Evolutionary conservation across 495 filamentous ascomycete genomes (phyloP), one percentile per base, ranked within the genome.

Genomic region (Durotheca rogersii): DNA sequence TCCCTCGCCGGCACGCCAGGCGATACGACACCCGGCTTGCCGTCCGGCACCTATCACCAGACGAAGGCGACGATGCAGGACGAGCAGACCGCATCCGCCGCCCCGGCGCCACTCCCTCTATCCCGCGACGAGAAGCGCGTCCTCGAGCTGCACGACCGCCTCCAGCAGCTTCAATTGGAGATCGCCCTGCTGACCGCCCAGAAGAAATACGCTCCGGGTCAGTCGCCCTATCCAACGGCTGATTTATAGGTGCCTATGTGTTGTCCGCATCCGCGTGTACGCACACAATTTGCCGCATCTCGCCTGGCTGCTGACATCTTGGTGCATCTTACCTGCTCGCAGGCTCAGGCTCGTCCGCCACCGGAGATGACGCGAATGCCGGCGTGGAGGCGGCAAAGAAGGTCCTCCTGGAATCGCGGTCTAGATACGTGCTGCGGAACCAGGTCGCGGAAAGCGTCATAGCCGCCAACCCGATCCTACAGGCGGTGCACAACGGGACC

Each of bases 141-240:
- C 27, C 68, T 92, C 25, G 79, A 80, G 35, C 76, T 90, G 30
- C 86, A 86, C 62, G 79, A 88, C 58, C 77, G 78, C 51, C 67
- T 88, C 32, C 81, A 87, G 53, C 79, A 88, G 62, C 74, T 89
- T 41, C 78, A 81, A 54, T 71, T 90, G 21, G 83, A 91, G 66
- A 80, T 83, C 20, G 82, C 81, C 18, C 68, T 90, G 11, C 65
- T 89, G 4, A 75, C 81, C 68, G 81, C 82, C 60, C 80, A 72
- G 42, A 55, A 62, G 30, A 32, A 59, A 33, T 48, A 66, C 47
- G 56, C 63, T 42, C 53, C 64, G 60, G 43, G 64, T 67, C 32
- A 48, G 56, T 25, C 44, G 57, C 7, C 6, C 46, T 20, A 10
- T 41, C 29, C 46, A 39, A 42, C 21, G 19, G 29, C 10, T 30